These are phyloP conservation scores for Tetracladium marchalianum DNA, from an alignment of 495 filamentous ascomycete species.

Conservation along the genomic window DNA sequence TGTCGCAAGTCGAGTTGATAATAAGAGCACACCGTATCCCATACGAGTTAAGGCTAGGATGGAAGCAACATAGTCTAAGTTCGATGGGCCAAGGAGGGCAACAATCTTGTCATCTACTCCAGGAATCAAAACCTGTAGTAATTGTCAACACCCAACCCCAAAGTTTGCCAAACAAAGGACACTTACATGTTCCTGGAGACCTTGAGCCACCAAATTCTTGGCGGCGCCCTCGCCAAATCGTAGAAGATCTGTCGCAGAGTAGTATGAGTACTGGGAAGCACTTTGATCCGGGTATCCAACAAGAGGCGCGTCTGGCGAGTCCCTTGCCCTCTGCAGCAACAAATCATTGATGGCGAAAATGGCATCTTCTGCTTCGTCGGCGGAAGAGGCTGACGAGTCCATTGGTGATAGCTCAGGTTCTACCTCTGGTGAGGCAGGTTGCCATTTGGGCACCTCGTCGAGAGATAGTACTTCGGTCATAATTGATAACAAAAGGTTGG, in stretches of 20 bases:
- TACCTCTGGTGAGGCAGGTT: no score
- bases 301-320: constrained; percentile 5
- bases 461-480: no score
- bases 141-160: constrained; percentile 1
- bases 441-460: no score
- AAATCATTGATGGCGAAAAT: constrained; percentile 23
- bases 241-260: constrained; percentile 3
- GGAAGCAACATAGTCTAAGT: constrained; percentile 43
- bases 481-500: no score
- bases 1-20: constrained; percentile 47
- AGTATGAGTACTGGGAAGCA: constrained; percentile 5
- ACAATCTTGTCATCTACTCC: constrained; percentile 32
- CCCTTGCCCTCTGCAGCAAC: constrained; percentile 25
- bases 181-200: constrained; percentile 4
- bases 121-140: constrained; percentile 17
- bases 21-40: constrained; percentile 45
- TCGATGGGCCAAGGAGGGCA: constrained; percentile 42
- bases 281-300: constrained; percentile 8
- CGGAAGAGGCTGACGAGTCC: no score
- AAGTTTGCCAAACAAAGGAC: neutral
- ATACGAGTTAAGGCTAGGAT: constrained; percentile 48
- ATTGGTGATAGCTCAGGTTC: no score
- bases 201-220: constrained; percentile 3
- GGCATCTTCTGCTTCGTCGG: neutral
- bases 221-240: constrained; percentile 6